Evolutionary conservation across 225 moss, liverwort and hornwort species (phyloP).

Genomic region (Straminergon stramineum): DNA sequence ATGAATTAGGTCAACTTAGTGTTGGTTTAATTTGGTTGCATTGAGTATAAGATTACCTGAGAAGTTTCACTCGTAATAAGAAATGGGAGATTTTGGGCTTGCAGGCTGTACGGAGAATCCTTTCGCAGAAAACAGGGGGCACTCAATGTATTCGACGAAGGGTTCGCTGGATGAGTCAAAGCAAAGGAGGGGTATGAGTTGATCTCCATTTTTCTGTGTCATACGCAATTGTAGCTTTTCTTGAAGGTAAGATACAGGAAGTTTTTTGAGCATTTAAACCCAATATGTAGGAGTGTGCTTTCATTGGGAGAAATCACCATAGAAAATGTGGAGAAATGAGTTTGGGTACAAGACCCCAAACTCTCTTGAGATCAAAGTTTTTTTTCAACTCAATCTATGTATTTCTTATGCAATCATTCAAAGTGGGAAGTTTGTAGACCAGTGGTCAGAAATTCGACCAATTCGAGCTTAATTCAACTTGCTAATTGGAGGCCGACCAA

Average conservation of each 20-base stretch:
- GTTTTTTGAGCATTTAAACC: not conserved
- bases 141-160: not conserved
- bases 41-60: not conserved
- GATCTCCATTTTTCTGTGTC: not conserved
- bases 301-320: not conserved
- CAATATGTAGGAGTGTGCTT: too few relatives aligned
- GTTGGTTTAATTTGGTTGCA: not conserved
- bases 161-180: constrained; percentile 18
- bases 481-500: not conserved
- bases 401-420: not conserved
- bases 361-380: not conserved
- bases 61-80: not conserved
- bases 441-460: not conserved
- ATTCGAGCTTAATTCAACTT: not conserved
- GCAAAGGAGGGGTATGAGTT: constrained; percentile 4
- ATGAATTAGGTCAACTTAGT: not conserved
- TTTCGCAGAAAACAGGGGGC: not conserved
- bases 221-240: not conserved
- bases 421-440: not conserved
- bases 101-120: not conserved
- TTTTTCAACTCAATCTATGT: too few relatives aligned
- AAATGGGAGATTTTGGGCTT: not conserved
- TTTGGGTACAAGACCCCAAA: not conserved
- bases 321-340: not conserved
- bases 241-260: not conserved